phyloP scores from a whole-genome alignment of 164 flowering plant species.

The Warburgia ugandensis region DNA sequence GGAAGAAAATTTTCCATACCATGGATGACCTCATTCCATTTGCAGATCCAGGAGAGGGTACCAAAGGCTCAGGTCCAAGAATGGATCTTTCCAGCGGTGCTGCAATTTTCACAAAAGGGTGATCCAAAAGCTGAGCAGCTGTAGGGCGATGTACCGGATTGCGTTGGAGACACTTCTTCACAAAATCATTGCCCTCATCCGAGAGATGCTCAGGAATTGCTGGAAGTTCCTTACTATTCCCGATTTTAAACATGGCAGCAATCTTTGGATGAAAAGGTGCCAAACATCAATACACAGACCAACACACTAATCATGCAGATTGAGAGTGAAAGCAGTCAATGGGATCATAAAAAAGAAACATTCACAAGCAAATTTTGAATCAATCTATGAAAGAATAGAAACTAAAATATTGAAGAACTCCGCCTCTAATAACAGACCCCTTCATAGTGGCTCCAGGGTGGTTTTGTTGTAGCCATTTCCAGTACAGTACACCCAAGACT shows the following conservation, averaged over 20 bases:
- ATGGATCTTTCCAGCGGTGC: constrained; percentile 53
- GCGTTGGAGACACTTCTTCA: constrained; percentile 70
- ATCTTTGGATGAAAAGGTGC: constrained; percentile 37
- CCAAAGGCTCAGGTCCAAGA: constrained; percentile 35
- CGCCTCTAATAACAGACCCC: constrained; percentile 58
- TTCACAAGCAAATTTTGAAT: too few relatives aligned
- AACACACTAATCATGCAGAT: neutral
- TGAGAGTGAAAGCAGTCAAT: too few relatives aligned
- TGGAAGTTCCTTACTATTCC: constrained; percentile 92
- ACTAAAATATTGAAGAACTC: neutral
- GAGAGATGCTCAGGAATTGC: constrained; percentile 80
- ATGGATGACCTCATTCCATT: constrained; percentile 40
- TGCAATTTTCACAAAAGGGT: constrained; percentile 79
- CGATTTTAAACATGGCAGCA: constrained; percentile 93
- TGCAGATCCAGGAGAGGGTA: constrained; percentile 25
- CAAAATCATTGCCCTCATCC: constrained; percentile 85
- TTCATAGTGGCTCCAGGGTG: constrained; percentile 89
- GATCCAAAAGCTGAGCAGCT: constrained; percentile 81
- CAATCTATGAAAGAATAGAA: too few relatives aligned
- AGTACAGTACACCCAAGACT: constrained; percentile 92
- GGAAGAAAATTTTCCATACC: constrained; percentile 40
- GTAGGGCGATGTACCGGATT: constrained; percentile 73
- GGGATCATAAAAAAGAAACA: too few relatives aligned
- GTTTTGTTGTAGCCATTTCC: constrained; percentile 92
- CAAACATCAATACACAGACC: constrained; percentile 6